phyloP scores from a whole-genome alignment of 257 asterid genomes.

The Nicotiana otophora region DNA sequence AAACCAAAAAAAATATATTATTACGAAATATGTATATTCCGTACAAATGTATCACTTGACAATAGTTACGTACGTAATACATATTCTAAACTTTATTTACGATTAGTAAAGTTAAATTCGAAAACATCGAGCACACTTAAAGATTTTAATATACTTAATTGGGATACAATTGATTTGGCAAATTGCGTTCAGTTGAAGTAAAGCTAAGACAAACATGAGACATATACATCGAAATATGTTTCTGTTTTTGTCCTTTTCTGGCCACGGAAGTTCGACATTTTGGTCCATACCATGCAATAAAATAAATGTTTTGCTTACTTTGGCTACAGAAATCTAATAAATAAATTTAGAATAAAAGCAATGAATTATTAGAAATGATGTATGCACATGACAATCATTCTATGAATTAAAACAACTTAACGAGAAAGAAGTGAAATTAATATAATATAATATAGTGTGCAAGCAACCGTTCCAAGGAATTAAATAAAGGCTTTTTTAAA shows the following conservation, averaged over 20 bases:
- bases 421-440: not conserved
- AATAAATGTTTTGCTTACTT: not conserved
- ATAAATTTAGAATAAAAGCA: not conserved
- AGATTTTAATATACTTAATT: not conserved
- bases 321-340: not conserved
- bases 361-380: slow-evolving; percentile 6
- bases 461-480: not conserved
- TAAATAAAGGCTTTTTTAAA: too few species aligned
- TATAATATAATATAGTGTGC: not conserved
- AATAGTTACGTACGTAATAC: too few species aligned
- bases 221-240: slow-evolving; percentile 5
- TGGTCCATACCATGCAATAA: slow-evolving; percentile 3
- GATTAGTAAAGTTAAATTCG: not conserved
- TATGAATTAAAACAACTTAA: not conserved
- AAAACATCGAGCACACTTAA: not conserved
- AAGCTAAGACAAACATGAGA: not conserved
- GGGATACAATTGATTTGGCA: not conserved
- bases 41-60: too few species aligned
- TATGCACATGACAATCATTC: slow-evolving; percentile 12
- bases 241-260: not conserved
- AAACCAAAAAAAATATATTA: too few species aligned
- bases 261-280: not conserved
- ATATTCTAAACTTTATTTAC: not conserved
- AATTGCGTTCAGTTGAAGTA: not conserved
- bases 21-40: too few species aligned